These are phyloP conservation scores for Yamadazyma songkhlaensis DNA, from an alignment of 1,139 yeast species.

Conservation along the genomic window DNA sequence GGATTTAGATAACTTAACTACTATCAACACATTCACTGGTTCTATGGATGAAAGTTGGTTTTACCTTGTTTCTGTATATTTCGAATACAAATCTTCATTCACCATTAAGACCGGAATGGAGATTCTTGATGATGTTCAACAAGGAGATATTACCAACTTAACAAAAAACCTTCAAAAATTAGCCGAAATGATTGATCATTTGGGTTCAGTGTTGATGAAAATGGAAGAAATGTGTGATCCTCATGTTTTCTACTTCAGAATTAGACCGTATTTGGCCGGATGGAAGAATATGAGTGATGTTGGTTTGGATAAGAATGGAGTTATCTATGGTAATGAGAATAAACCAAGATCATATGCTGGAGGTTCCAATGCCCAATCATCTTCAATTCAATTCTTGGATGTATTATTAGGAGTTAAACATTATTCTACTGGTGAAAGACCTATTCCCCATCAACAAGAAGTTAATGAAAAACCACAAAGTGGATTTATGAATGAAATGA, in stretches of 20 bases:
- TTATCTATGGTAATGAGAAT: conserved; percentile 67
- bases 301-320: conserved; percentile 75
- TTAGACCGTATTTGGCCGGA: conserved; percentile 89
- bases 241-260: conserved; percentile 78
- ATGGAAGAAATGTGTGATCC: conserved; percentile 98
- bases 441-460: conserved; percentile 29
- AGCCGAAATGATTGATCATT: conserved; percentile 72
- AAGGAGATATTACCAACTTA: conserved; percentile 35
- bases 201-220: conserved; percentile 72
- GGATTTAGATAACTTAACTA: conserved; percentile 68
- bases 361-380: conserved; percentile 92
- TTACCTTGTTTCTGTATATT: conserved; percentile 80
- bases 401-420: conserved; percentile 74
- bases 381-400: conserved; percentile 84
- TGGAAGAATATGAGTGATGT: conserved; percentile 92
- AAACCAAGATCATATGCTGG: conserved; percentile 69
- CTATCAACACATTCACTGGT: conserved; percentile 85
- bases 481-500: conserved; percentile 80
- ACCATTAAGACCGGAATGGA: conserved; percentile 60
- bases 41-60: conserved; percentile 93
- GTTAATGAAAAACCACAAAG: conserved; percentile 24
- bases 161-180: conserved; percentile 51
- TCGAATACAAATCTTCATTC: conserved; percentile 78
- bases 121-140: conserved; percentile 25
- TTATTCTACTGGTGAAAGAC: conserved; percentile 68